These are phyloP conservation scores for Ampelomyces quisqualis DNA, from an alignment of 2,329 filamentous ascomycete species.

Conservation along the genomic window DNA sequence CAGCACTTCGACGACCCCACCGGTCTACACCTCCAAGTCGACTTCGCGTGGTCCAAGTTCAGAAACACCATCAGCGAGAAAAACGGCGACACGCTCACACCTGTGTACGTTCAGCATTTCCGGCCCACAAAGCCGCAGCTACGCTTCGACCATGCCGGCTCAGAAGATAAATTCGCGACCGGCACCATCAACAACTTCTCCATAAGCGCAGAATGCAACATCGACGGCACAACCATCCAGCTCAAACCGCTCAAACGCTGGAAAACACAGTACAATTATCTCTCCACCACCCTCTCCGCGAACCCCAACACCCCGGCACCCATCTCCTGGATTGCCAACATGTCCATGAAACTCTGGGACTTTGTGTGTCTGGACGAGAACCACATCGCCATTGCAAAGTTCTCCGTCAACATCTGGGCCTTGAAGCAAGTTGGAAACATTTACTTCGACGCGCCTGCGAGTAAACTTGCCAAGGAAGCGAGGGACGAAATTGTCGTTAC, in stretches of 20 bases:
- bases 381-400: constrained; percentile 21
- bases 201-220: constrained; percentile 17
- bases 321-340: constrained; percentile 19
- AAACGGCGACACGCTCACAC: constrained; percentile 8
- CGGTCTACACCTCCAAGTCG: constrained; percentile 17
- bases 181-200: constrained; percentile 19
- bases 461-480: constrained; percentile 8
- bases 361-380: constrained; percentile 21
- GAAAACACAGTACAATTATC: constrained; percentile 25
- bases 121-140: constrained; percentile 21
- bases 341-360: constrained; percentile 20
- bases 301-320: constrained; percentile 5
- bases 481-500: constrained; percentile 22
- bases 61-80: constrained; percentile 18
- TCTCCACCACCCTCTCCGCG: constrained; percentile 13
- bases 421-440: constrained; percentile 23
- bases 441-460: constrained; percentile 14
- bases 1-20: constrained; percentile 1
- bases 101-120: constrained; percentile 23
- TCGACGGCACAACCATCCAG: constrained; percentile 13
- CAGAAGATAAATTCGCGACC: constrained; percentile 9
- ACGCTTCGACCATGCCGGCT: constrained; percentile 10
- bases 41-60: constrained; percentile 25
- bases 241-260: constrained; percentile 22
- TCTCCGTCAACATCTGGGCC: constrained; percentile 20